Evolutionary conservation across 2,329 filamentous ascomycete genomes (phyloP).

Genomic region (Zymoseptoria pseudotritici): DNA sequence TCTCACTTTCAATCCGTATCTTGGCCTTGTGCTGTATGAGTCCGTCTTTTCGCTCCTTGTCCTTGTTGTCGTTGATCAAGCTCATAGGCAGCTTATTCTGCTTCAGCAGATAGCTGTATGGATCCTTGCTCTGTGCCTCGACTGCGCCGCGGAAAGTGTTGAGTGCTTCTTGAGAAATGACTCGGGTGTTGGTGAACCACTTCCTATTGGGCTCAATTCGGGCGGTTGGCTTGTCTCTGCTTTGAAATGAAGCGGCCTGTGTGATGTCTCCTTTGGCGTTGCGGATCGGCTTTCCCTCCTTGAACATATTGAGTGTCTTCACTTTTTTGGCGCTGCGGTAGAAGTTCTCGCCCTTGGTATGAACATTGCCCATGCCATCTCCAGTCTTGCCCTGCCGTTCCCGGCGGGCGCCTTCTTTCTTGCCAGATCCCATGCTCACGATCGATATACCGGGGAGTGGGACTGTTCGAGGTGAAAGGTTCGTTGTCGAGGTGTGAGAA

Average conservation of each 20-base stretch:
- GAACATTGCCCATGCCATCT: conserved; percentile 87
- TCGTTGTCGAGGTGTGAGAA: background rate
- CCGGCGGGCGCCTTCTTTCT: conserved; percentile 82
- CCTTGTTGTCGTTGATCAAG: conserved; percentile 72
- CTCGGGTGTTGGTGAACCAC: conserved; percentile 94
- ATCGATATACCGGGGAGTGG: conserved; percentile 4
- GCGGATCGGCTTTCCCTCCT: conserved; percentile 73
- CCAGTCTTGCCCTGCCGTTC: conserved; percentile 75
- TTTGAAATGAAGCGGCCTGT: conserved; percentile 77
- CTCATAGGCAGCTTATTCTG: conserved; percentile 96
- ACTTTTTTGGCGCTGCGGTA: conserved; percentile 83
- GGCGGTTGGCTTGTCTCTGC: conserved; percentile 69
- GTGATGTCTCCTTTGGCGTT: conserved; percentile 80
- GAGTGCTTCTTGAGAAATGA: conserved; percentile 83
- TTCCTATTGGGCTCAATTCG: conserved; percentile 92
- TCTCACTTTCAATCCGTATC: conserved; percentile 80
- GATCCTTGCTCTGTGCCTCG: conserved; percentile 80
- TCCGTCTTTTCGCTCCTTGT: conserved; percentile 59
- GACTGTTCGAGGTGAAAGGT: background rate
- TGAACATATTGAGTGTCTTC: conserved; percentile 82
- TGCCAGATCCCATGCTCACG: conserved; percentile 70
- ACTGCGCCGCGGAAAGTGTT: conserved; percentile 85
- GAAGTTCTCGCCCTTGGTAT: conserved; percentile 95
- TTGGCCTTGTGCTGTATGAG: conserved; percentile 90
- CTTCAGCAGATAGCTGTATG: conserved; percentile 91